A percentile compares a stretch with the other conserved stretches of the same genome.
These are phyloP conservation scores for Penicillium samsonianum DNA, from an alignment of 495 filamentous ascomycete genomes.

Conservation along the genomic window DNA sequence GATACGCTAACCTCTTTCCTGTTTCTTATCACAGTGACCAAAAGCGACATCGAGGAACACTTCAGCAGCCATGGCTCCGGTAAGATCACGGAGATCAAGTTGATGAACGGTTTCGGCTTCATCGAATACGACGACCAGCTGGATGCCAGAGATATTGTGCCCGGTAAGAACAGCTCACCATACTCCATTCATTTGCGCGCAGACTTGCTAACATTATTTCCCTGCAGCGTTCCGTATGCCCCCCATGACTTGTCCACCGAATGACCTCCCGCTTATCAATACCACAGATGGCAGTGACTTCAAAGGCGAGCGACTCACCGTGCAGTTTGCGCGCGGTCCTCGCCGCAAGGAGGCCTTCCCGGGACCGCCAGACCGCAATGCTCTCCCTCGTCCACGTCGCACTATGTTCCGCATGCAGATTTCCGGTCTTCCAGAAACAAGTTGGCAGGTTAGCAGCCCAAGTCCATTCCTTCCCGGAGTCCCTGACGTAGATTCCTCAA, in stretches of 20 bases:
- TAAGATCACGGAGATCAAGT: constrained; percentile 97
- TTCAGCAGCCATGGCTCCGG: constrained; percentile 94
- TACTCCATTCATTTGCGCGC: not conserved
- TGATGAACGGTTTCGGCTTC: constrained; percentile 99
- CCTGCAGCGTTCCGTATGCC: constrained; percentile 57
- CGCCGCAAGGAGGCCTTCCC: constrained; percentile 80
- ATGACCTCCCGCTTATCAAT: constrained; percentile 20
- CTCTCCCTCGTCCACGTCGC: constrained; percentile 84
- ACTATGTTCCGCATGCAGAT: constrained; percentile 97
- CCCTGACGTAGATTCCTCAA: constrained; percentile 31
- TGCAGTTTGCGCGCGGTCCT: constrained; percentile 94
- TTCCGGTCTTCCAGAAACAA: constrained; percentile 97
- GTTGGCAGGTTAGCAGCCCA: constrained; percentile 98
- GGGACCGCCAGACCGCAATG: constrained; percentile 65
- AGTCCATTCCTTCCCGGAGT: constrained; percentile 54
- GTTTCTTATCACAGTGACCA: constrained; percentile 68
- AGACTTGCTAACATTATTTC: constrained; percentile 20
- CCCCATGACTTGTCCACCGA: constrained; percentile 14
- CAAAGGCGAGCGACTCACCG: constrained; percentile 93
- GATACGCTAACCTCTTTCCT: constrained; percentile 14
- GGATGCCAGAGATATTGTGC: constrained; percentile 96
- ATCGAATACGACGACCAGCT: constrained; percentile 98
- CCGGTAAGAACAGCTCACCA: constrained; percentile 60
- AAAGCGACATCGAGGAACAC: constrained; percentile 93
- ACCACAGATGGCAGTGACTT: constrained; percentile 90